These are phyloP conservation scores for Fraxinus quadrangulata DNA, from an alignment of 257 asterid species.

Conservation along the genomic window DNA sequence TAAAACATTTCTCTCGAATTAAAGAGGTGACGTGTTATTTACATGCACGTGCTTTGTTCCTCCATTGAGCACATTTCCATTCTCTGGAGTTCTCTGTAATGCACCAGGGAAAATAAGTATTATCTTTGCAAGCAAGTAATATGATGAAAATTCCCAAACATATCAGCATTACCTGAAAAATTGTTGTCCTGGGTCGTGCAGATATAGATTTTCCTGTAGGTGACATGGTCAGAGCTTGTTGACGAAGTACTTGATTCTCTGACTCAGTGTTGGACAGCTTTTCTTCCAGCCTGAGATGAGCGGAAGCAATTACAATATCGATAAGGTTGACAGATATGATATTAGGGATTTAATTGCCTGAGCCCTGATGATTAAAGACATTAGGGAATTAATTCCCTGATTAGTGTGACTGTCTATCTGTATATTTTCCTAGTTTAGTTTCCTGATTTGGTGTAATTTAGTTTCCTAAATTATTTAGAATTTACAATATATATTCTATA, in stretches of 20 bases:
- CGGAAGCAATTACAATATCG: too few species aligned
- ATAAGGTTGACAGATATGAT: too few species aligned
- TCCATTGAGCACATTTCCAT: conserved; percentile 68
- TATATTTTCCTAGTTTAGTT: not conserved
- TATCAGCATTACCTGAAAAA: conserved; percentile 62
- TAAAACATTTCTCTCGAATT: not conserved
- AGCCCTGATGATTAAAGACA: too few species aligned
- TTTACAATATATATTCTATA: not conserved
- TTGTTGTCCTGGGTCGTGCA: conserved; percentile 70
- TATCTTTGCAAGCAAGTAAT: conserved; percentile 22
- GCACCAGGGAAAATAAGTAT: conserved; percentile 33
- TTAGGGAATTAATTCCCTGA: too few species aligned
- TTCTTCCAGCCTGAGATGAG: conserved; percentile 77
- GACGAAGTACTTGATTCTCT: conserved; percentile 98
- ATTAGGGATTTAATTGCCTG: too few species aligned
- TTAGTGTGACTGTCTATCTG: not conserved
- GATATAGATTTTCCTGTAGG: conserved; percentile 81
- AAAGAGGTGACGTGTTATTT: conserved; percentile 23
- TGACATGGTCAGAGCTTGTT: conserved; percentile 93
- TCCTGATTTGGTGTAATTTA: too few species aligned
- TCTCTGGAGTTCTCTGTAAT: conserved; percentile 81
- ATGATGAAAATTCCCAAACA: conserved; percentile 18
- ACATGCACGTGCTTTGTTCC: conserved; percentile 59
- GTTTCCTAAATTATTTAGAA: not conserved
- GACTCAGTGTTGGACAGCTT: conserved; percentile 88